Base-by-base conservation (phyloP, 2,329 filamentous ascomycete species). In the Calonectria pauciramosa region DNA sequence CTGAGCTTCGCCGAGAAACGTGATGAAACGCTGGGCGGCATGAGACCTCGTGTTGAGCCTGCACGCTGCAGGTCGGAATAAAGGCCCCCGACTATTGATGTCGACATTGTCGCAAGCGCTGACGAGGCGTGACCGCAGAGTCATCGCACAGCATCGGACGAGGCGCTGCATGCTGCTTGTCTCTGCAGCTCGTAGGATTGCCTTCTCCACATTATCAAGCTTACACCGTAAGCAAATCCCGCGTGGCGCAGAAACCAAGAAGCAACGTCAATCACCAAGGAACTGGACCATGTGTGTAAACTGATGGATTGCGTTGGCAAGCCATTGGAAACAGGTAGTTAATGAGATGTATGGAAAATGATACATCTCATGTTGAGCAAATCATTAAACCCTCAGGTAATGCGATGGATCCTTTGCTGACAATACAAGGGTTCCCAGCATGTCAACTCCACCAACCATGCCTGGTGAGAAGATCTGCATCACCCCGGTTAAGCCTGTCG, bases 1-100 rank as follows among this genome's bases (percentile, higher is more conserved):
- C 56, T 41, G 56, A 63, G 34, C 56, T 38, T 41, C 36, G 30
- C 56, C 56, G 56, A 23, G n/a, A 18, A 20, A 34, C 26, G 16
- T 6, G 23, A 13, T 36, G 30, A 10, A 63, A 34, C 18, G 18
- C 41, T 68, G 5, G 41, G 8, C 7, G 59, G 41, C 65, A 30
- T 41, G 59, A 6, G 16, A n/a, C 16, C 30, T 56, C 60, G 60
- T 65, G 60, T 65, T 65, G 3, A 65, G 41, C 28, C 3, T 65
- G 60, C 60, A 49, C n/a, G 18, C 26, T 65, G 60, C 60, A 65
- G 60, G 60, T 65, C 60, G 60, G 60, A 34, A 49, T 34, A 65
- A 63, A 41, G 16, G 41, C 4, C 20, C 38, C 60, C 60, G 26
- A 49, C 20, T 65, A 34, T 41, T 20, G 56, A 63, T 63, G 56